Evolutionary conservation across 2,329 filamentous ascomycete species (phyloP).

Genomic region (Fusarium fujikuroi): DNA sequence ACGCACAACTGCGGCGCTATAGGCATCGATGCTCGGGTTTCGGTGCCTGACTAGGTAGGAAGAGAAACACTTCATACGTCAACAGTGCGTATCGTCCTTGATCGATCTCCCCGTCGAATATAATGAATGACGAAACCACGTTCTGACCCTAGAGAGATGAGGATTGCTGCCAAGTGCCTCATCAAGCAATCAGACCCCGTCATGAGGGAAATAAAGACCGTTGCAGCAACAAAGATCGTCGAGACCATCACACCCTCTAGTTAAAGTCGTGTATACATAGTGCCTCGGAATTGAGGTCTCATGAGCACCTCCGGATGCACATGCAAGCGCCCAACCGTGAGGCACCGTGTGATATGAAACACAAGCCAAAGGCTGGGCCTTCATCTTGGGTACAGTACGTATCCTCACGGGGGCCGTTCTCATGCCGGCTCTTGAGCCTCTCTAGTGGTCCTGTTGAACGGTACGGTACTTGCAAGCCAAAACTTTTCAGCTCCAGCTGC

Average conservation of each 20-base stretch:
- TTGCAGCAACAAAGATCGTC: conserved; percentile 18
- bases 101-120: conserved; percentile 14
- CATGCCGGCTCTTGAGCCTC: conserved; percentile 4
- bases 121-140: conserved; percentile 31
- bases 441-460: conserved; percentile 5
- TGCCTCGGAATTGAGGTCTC: conserved; percentile 38
- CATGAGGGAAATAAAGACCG: conserved; percentile 16
- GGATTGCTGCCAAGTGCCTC: conserved; percentile 16
- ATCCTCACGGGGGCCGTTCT: conserved; percentile 2
- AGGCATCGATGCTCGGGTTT: conserved; percentile 30
- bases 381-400: conserved; percentile 4
- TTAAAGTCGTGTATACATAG: conserved; percentile 20
- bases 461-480: neutral
- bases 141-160: neutral
- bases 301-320: conserved; percentile 36
- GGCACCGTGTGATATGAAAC: conserved; percentile 7
- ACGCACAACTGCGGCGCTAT: conserved; percentile 29
- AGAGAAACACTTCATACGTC: conserved; percentile 31
- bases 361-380: neutral
- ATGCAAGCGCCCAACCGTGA: conserved; percentile 35
- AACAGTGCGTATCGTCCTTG: conserved; percentile 21
- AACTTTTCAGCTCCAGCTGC: conserved; percentile 23
- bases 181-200: conserved; percentile 6
- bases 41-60: conserved; percentile 34
- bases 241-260: conserved; percentile 20